Evolutionary conservation across 495 filamentous ascomycete species (phyloP).

Genomic region (Aspergillus sclerotiicarbonarius): DNA sequence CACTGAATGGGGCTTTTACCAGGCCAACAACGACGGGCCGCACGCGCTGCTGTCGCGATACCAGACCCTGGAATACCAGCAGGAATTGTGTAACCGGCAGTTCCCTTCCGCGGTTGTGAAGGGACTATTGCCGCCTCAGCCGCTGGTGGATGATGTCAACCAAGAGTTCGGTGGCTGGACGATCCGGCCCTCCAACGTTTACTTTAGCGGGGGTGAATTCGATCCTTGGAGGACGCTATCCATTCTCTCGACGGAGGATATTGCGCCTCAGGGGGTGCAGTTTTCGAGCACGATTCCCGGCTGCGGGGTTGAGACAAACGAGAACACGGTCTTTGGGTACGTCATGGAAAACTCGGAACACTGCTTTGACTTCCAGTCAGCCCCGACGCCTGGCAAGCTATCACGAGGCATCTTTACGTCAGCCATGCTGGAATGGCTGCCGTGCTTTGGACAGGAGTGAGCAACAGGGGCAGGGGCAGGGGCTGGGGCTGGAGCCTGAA

Average conservation of each 20-base stretch:
- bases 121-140: slow-evolving; percentile 44
- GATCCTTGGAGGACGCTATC: slow-evolving; percentile 60
- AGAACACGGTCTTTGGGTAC: slow-evolving; percentile 50
- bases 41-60: slow-evolving; percentile 51
- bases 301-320: slow-evolving; percentile 40
- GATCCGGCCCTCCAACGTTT: slow-evolving; percentile 57
- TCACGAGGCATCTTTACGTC: slow-evolving; percentile 36
- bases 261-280: slow-evolving; percentile 36
- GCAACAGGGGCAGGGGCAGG: neutral
- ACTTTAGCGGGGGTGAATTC: slow-evolving; percentile 54
- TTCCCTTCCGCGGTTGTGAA: slow-evolving; percentile 48
- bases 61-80: slow-evolving; percentile 50
- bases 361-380: slow-evolving; percentile 49
- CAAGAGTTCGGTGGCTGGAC: slow-evolving; percentile 51
- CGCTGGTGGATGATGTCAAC: slow-evolving; percentile 41
- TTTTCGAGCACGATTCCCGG: slow-evolving; percentile 43
- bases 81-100: slow-evolving; percentile 50
- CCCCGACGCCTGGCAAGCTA: slow-evolving; percentile 25
- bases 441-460: slow-evolving; percentile 31
- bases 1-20: slow-evolving; percentile 57
- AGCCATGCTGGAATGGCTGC: slow-evolving; percentile 49
- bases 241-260: slow-evolving; percentile 42
- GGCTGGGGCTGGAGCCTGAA: no score
- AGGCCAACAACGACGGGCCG: slow-evolving; percentile 49
- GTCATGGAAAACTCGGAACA: slow-evolving; percentile 48